Evolutionary conservation across 805 yeast species (phyloP).

Genomic region (Kazachstania psychrophila): DNA sequence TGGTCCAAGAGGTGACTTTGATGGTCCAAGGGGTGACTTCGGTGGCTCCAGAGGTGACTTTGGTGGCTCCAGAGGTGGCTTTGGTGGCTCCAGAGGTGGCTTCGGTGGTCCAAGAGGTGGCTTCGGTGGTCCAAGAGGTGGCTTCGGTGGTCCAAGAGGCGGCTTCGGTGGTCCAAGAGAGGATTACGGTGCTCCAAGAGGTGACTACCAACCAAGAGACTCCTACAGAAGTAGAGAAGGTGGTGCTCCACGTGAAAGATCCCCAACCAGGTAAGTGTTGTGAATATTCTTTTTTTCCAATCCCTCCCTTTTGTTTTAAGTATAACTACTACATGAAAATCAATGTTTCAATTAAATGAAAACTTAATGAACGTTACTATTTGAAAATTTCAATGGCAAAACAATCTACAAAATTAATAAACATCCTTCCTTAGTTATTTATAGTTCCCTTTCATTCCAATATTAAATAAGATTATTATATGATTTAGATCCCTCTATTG

Average conservation of each 20-base stretch:
- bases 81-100: slow-evolving; percentile 40
- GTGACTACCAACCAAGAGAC: slow-evolving; percentile 32
- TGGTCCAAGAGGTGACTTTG: slow-evolving; percentile 36
- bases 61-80: slow-evolving; percentile 34
- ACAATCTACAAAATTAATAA: no score
- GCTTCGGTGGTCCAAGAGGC: slow-evolving; percentile 31
- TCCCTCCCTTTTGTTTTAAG: not conserved
- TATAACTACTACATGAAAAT: not conserved
- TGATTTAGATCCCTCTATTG: no score
- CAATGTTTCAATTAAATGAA: not conserved
- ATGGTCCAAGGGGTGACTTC: slow-evolving; percentile 33
- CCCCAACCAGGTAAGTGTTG: slow-evolving; percentile 67
- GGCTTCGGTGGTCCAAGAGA: slow-evolving; percentile 28
- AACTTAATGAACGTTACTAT: not conserved
- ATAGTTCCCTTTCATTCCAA: no score
- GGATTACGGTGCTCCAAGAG: slow-evolving; percentile 29
- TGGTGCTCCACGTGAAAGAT: slow-evolving; percentile 49
- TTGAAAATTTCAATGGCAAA: not conserved
- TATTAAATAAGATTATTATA: no score
- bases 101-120: slow-evolving; percentile 34
- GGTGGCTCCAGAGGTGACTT: slow-evolving; percentile 31
- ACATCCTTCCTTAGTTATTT: no score
- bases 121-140: slow-evolving; percentile 35
- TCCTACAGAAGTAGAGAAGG: slow-evolving; percentile 45
- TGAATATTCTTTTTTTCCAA: not conserved